Conservation (phyloP, 768 basidiomycete genomes). For the Gloeopeniophorella convolvens region DNA sequence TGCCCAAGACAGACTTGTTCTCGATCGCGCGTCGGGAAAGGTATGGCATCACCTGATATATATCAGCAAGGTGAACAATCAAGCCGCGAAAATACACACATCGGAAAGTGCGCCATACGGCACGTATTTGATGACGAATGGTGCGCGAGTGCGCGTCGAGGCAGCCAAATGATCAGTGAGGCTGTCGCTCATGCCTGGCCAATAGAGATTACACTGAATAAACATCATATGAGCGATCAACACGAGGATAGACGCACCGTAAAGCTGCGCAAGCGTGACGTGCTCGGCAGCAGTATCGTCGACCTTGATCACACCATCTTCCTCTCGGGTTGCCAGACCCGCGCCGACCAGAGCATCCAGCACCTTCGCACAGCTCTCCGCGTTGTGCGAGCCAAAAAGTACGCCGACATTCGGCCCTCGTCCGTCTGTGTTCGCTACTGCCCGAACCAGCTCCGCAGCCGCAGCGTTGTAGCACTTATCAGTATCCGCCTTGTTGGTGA, state of each 20-base stretch:
- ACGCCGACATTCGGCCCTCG: constrained; percentile 45
- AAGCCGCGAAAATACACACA: constrained; percentile 29
- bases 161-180: constrained; percentile 65
- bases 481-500: constrained; percentile 60
- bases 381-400: constrained; percentile 86
- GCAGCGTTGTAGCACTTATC: constrained; percentile 69
- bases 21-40: constrained; percentile 83
- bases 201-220: background rate
- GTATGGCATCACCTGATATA: constrained; percentile 76
- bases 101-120: constrained; percentile 71
- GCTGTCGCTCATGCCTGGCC: constrained; percentile 77
- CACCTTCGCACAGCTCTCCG: constrained; percentile 56
- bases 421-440: constrained; percentile 46
- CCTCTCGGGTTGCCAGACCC: constrained; percentile 40
- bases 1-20: constrained; percentile 83
- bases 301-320: constrained; percentile 34
- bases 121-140: constrained; percentile 78
- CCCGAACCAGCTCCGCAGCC: constrained; percentile 46
- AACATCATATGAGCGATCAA: background rate
- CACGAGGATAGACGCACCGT: constrained; percentile 43
- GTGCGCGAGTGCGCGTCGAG: constrained; percentile 44
- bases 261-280: constrained; percentile 74
- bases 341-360: constrained; percentile 49
- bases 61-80: constrained; percentile 13
- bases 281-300: constrained; percentile 52